Evolutionary conservation across 2,329 filamentous ascomycete species (phyloP).

Genomic region (Diplodia scrobiculata): DNA sequence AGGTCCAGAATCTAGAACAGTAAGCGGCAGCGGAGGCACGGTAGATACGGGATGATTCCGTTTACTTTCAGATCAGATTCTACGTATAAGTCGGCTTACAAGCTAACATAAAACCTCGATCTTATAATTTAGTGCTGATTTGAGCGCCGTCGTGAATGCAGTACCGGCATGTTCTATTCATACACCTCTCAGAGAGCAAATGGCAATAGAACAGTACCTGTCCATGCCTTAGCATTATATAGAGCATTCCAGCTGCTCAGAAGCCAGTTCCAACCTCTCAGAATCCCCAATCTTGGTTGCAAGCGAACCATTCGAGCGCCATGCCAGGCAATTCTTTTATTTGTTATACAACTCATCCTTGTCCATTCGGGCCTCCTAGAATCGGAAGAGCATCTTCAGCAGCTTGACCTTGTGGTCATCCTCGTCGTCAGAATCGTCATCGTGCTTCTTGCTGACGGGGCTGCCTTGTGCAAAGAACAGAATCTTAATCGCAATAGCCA

Average conservation of each 20-base stretch:
- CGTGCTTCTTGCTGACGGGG: conserved; percentile 36
- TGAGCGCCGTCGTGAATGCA: background rate
- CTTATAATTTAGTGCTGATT: background rate
- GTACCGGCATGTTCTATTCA: background rate
- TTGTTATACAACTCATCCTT: background rate
- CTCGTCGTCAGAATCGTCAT: conserved; percentile 33
- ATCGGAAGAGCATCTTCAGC: conserved; percentile 33
- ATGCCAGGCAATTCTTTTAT: conserved; percentile 5
- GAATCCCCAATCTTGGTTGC: background rate
- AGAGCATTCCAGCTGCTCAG: conserved; percentile 12
- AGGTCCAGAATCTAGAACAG: background rate
- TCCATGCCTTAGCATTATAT: background rate
- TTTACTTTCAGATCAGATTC: background rate
- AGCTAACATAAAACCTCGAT: background rate
- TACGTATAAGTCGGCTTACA: background rate
- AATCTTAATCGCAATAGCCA: conserved; percentile 92
- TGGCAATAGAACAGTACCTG: background rate
- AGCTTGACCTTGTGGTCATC: conserved; percentile 34
- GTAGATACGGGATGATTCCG: background rate
- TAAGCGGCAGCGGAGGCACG: background rate
- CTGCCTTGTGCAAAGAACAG: conserved; percentile 75
- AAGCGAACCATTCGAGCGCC: conserved; percentile 17
- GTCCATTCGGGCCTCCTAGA: background rate
- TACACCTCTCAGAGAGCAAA: background rate
- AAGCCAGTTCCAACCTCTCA: background rate